Evolutionary conservation across 1,284 basidiomycete genomes (phyloP).

Genomic region (Ganoderma sinense): DNA sequence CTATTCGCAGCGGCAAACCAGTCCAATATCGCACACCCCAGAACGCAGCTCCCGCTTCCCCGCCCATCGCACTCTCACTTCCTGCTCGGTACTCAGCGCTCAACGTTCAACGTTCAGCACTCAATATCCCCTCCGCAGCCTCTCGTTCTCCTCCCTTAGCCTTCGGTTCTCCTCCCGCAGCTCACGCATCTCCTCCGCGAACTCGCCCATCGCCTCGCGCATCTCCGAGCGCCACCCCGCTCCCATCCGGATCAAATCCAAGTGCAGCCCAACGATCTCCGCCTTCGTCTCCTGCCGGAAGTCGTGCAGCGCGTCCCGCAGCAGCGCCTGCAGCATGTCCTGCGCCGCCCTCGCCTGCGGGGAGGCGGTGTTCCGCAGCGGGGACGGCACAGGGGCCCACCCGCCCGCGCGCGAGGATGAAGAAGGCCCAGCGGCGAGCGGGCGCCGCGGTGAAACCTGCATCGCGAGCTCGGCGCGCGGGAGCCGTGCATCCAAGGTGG

Average conservation of each 20-base stretch:
- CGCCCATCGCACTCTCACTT: background rate
- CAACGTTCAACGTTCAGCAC: background rate
- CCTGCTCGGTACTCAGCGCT: background rate
- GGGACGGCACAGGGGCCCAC: slow-evolving; percentile 51
- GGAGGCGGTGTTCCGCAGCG: slow-evolving; percentile 44
- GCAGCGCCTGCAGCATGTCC: slow-evolving; percentile 66
- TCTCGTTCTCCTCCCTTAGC: slow-evolving; percentile 73
- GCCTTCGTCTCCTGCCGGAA: slow-evolving; percentile 70
- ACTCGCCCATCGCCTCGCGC: slow-evolving; percentile 64
- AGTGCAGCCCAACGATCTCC: slow-evolving; percentile 74
- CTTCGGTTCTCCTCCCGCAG: slow-evolving; percentile 52
- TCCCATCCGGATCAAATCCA: slow-evolving; percentile 75
- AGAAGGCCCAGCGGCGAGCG: slow-evolving; percentile 31
- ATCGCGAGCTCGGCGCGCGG: slow-evolving; percentile 46
- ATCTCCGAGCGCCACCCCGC: slow-evolving; percentile 64
- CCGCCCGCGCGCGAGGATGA: slow-evolving; percentile 17
- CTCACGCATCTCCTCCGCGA: slow-evolving; percentile 58
- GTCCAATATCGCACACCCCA: background rate
- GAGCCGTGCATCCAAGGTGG: background rate
- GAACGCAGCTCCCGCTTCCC: slow-evolving; percentile 2
- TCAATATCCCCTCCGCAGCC: slow-evolving; percentile 60
- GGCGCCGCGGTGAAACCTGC: slow-evolving; percentile 67
- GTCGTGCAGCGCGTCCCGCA: slow-evolving; percentile 75
- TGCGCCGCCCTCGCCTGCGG: slow-evolving; percentile 53
- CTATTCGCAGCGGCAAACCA: slow-evolving; percentile 2